Percentiles rank a stretch among this genome's conserved stretches.
Conservation (phyloP, 306 rosid species). For the Lathyrus aphaca region DNA sequence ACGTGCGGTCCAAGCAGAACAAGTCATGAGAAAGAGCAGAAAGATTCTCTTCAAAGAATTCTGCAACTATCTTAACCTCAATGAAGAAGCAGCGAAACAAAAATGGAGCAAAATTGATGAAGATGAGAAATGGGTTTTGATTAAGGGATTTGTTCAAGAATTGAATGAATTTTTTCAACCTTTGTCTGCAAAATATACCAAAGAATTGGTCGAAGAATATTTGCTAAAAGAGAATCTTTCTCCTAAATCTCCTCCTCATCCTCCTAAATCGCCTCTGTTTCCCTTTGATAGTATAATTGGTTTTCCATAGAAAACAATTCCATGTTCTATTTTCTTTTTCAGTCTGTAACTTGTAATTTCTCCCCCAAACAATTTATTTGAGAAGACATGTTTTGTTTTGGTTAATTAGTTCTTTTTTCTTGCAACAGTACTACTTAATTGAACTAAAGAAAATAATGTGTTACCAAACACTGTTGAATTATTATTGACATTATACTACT, state of each 20-base stretch:
- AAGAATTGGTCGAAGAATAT: constrained; percentile 75
- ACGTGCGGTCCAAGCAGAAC: constrained; percentile 52
- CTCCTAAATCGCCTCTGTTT: constrained; percentile 40
- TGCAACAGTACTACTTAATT: not conserved
- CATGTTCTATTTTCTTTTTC: not conserved
- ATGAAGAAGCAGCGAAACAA: constrained; percentile 54
- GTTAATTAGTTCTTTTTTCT: not conserved
- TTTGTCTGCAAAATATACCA: constrained; percentile 66
- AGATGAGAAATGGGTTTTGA: constrained; percentile 57
- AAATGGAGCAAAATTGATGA: constrained; percentile 66
- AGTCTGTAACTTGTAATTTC: not conserved
- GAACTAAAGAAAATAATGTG: too few species aligned
- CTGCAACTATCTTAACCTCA: constrained; percentile 49
- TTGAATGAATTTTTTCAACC: constrained; percentile 81
- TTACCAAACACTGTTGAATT: not conserved
- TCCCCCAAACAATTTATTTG: not conserved
- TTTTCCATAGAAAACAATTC: constrained; percentile 38
- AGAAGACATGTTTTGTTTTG: not conserved
- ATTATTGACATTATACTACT: not conserved
- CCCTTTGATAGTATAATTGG: constrained; percentile 61
- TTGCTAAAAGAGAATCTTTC: constrained; percentile 46
- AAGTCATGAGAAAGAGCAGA: constrained; percentile 75
- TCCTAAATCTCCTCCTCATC: constrained; percentile 21
- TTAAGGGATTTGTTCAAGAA: constrained; percentile 56
- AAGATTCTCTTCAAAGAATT: constrained; percentile 66